Evolutionary conservation across 2,329 filamentous ascomycete species (phyloP), one percentile per base, ranked within the genome.

Genomic region (Tolypocladium inflatum): DNA sequence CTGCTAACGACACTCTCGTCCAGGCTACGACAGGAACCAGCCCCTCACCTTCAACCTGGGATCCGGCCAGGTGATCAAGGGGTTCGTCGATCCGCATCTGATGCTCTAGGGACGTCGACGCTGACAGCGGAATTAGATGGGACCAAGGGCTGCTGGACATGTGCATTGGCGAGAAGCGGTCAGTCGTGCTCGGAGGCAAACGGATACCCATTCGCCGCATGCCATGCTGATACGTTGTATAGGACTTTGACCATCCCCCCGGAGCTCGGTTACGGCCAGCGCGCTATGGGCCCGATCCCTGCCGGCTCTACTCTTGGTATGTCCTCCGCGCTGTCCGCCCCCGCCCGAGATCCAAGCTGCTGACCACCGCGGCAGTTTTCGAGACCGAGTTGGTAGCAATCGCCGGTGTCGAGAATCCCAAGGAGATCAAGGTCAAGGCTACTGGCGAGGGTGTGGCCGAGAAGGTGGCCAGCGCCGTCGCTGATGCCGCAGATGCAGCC

Each of bases 81-180:
- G 93, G 86, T 90, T 70, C 67, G 84, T 52, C 13, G 26, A 21
- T 35, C 37, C 26, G 1, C 9, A 8, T 33, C 48, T 8, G 19
- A 15, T 21, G 30, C 30, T 21, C 30, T 13, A 1, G 33, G 13
- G 23, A 23, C 51, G 21, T 30, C 9, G 45, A 19, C 57, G 55
- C 62, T 66, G 51, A 70, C 60, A 59, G 42, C 56, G 51, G 35
- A 45, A 55, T 30, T 54, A 90, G 87, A 69, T 97, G 92, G 93
- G 93, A 97, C 67, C 75, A 95, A 70, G 93, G 93, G 55, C 81
- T 97, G 43, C 67, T 94, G 57, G 90, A 90, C 69, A 97, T 97
- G 92, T 97, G 94, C 75, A 88, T 95, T 66, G 93, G 94, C 62
- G 93, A 97, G 80, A 93, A 92, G 80, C 84, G 82, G 80, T 78